Evolutionary conservation across 2,329 filamentous ascomycete species (phyloP), one percentile per base, ranked within the genome.

Genomic region (Purpureocillium lavendulum): DNA sequence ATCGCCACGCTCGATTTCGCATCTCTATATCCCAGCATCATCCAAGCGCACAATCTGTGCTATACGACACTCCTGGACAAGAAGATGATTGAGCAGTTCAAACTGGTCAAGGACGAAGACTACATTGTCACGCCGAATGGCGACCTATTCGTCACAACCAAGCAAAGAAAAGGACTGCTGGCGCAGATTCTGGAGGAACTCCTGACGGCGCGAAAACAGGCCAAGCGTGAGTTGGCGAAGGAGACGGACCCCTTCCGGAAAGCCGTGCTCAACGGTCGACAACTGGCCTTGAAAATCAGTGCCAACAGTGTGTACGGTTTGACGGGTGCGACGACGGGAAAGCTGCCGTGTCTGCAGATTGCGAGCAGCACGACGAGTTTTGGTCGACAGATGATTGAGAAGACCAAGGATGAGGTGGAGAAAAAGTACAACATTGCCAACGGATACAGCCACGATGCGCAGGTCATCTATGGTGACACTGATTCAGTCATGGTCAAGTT

Each of bases 401-500:
- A 82, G 66, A 97, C 92, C 1, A 97, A 95, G 62, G 75, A 84
- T n/a, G 92, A 97, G 58, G 92, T 98, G 7, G 90, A 97, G 63
- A 73, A 76, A 31, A 82, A 79, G 49, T 98, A 95, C 62, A 90
- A 78, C 36, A 89, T 96, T 41, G 86, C 86, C 36, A 97, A 98
- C 53, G 92, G 92, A 14, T 98, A 97, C 62, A 80, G 77, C 2
- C 87, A 97, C 59, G 86, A 98, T 59, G 92, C 92, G 0, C 82
- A 96, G 57, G 92, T 98, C 65, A 94, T 98, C 47, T 98, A 98
- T 52, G 92, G 92, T 67, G 92, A 98, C 62, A 98, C 92, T 2
- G 92, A 98, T 73, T 98, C 92, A 8, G 92, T 98, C 66, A 98
- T 98, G 92, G 90, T 98, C 45, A 97, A 96, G 57, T 98, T 98